Percentiles rank a stretch among this genome's conserved stretches.
phyloP scores from a whole-genome alignment of 805 yeast species.

The Tetrapisispora arboricola region DNA sequence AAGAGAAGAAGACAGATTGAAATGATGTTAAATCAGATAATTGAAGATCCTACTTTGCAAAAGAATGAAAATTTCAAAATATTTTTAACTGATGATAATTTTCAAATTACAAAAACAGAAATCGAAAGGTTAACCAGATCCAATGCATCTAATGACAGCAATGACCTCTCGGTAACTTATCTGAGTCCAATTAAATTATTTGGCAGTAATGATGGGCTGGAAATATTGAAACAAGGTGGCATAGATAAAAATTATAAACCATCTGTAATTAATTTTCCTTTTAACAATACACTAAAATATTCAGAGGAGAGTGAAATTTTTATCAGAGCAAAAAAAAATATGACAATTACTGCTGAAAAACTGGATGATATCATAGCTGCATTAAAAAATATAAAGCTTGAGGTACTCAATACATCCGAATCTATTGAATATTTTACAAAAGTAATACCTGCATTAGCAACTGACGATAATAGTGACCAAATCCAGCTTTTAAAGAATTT shows the following conservation, averaged over 20 bases:
- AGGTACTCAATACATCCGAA: conserved; percentile 61
- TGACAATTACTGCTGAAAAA: conserved; percentile 65
- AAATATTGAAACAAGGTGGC: conserved; percentile 22
- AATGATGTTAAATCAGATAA: conserved; percentile 70
- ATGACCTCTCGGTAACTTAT: conserved; percentile 30
- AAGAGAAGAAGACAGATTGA: conserved; percentile 75
- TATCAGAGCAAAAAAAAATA: conserved; percentile 52
- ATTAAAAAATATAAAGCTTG: conserved; percentile 61
- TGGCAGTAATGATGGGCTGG: conserved; percentile 27
- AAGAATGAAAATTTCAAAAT: conserved; percentile 66
- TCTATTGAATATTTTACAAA: conserved; percentile 59
- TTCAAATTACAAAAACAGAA: conserved; percentile 56
- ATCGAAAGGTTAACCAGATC: conserved; percentile 53
- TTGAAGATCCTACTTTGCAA: conserved; percentile 44
- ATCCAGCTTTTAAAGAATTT: conserved; percentile 59
- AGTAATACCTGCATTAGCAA: conserved; percentile 47
- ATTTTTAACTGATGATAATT: conserved; percentile 68
- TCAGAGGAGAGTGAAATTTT: conserved; percentile 76
- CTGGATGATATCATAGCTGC: conserved; percentile 59
- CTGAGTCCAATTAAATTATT: conserved; percentile 26
- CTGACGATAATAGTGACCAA: conserved; percentile 63
- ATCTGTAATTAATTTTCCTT: conserved; percentile 55
- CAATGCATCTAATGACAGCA: conserved; percentile 36
- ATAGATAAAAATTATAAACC: conserved; percentile 45
- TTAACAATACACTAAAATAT: conserved; percentile 57